Conservation (phyloP, 2,329 filamentous ascomycete species). For the Aspergillus calidoustus region DNA sequence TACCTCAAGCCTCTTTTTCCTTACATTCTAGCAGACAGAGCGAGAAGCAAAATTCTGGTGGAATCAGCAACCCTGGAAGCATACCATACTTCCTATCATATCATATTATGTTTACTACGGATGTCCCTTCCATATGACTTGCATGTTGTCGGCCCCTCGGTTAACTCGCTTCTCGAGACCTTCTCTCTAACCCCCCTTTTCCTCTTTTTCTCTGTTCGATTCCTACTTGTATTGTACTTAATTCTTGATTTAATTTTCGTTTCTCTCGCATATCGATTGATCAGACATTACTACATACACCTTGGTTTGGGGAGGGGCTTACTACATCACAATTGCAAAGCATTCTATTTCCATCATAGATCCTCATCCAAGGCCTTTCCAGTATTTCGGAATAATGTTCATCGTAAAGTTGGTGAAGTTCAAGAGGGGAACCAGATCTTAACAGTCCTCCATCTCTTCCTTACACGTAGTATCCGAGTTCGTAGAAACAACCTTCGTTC, state of each 20-base stretch:
- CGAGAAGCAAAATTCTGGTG: not conserved
- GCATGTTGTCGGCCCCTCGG: not conserved
- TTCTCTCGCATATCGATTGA: slow-evolving; percentile 6
- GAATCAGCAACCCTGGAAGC: not conserved
- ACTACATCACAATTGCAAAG: slow-evolving; percentile 1
- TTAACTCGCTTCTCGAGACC: slow-evolving; percentile 23
- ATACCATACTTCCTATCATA: not conserved
- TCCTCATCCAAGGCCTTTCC: too few species aligned
- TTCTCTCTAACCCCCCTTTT: slow-evolving; percentile 14
- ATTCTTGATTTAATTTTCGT: slow-evolving; percentile 19
- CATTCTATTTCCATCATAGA: not conserved
- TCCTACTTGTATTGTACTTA: slow-evolving; percentile 40
- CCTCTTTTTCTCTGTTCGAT: slow-evolving; percentile 17
- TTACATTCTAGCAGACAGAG: not conserved
- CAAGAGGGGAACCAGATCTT: too few species aligned
- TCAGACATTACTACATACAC: slow-evolving; percentile 13
- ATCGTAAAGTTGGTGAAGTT: too few species aligned
- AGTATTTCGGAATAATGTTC: too few species aligned
- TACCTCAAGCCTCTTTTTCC: slow-evolving; percentile 18
- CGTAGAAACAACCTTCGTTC: too few species aligned
- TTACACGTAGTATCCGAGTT: too few species aligned
- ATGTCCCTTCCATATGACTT: not conserved
- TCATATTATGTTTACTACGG: not conserved
- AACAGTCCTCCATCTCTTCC: too few species aligned
- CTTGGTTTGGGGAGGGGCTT: slow-evolving; percentile 18